These are phyloP conservation scores for Alnus rubra DNA, from an alignment of 306 rosid species.

Conservation along the genomic window DNA sequence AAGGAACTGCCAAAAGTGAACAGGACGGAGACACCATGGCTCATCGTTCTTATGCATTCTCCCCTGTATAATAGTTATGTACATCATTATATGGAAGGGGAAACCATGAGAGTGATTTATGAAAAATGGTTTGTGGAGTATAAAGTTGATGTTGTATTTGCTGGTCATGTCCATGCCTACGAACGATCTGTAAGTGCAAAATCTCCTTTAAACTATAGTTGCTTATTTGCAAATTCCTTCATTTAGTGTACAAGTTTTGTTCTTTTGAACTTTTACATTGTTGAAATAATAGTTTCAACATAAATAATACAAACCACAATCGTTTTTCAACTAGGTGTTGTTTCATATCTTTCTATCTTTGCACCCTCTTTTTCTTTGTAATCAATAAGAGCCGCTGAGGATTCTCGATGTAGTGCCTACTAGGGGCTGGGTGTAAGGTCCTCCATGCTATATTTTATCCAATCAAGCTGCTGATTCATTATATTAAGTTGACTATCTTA, in stretches of 20 bases:
- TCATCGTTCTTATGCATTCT: constrained; percentile 75
- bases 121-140: constrained; percentile 62
- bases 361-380: neutral
- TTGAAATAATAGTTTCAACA: neutral
- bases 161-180: constrained; percentile 75
- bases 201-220: neutral
- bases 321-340: neutral
- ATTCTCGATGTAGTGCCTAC: neutral
- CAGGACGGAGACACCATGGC: constrained; percentile 85
- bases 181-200: constrained; percentile 63
- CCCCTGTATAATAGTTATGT: constrained; percentile 76
- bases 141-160: constrained; percentile 56
- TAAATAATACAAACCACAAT: neutral
- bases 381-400: neutral
- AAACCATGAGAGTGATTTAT: constrained; percentile 58
- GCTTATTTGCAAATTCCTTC: constrained; percentile 4
- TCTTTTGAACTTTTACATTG: neutral
- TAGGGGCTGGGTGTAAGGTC: neutral
- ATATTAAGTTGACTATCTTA: neutral
- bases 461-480: neutral
- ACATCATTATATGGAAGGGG: constrained; percentile 85
- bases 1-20: constrained; percentile 68
- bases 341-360: neutral
- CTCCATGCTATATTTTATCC: neutral
- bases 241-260: neutral